Evolutionary conservation across 2,329 filamentous ascomycete genomes (phyloP), one percentile per base, ranked within the genome.

Genomic region (Rutstroemia sp.): DNA sequence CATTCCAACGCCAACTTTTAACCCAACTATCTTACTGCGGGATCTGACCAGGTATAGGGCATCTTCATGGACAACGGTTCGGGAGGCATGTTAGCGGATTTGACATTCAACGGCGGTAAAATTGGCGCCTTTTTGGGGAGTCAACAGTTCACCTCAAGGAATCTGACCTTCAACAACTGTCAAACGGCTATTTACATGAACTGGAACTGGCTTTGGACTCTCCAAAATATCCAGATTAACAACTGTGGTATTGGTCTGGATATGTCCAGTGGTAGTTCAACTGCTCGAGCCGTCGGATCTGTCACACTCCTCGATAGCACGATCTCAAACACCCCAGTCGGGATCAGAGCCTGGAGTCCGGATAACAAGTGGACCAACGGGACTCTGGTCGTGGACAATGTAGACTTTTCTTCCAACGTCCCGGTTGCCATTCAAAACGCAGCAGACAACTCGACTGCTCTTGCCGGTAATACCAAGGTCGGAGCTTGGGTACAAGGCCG

Each of bases 181-280:
- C 80, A 89, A 68, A 95, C 89, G 2, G 90, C 88, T 60, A 83
- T 95, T 61, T 89, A 82, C 73, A 87, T 94, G 84, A 91, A 91
- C 76, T 95, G 90, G 90, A 89, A 92, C 75, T 95, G 90, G 90
- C 77, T 84, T 17, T 95, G 88, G 86, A 83, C 86, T 46, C 82
- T 94, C 73, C 89, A 92, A 69, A 87, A 82, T 38, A 64, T 95
- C 39, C 79, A 74, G 47, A 88, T 95, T 72, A 84, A 89, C 70
- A 83, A 86, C 69, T 89, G 86, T 68, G 74, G 76, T n/a, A 73
- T 92, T 40, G 90, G 88, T 55, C 75, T 95, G 60, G 87, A 95
- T 72, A 89, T 95, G 83, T 81, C 86, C 53, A 81, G 80, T 63
- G 80, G 82, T 49, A 81, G 77, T 25, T 70, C 75, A 34, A 74